phyloP scores from a whole-genome alignment of 352 stramenopile genomes.

The Globisporangium echinulatum region DNA sequence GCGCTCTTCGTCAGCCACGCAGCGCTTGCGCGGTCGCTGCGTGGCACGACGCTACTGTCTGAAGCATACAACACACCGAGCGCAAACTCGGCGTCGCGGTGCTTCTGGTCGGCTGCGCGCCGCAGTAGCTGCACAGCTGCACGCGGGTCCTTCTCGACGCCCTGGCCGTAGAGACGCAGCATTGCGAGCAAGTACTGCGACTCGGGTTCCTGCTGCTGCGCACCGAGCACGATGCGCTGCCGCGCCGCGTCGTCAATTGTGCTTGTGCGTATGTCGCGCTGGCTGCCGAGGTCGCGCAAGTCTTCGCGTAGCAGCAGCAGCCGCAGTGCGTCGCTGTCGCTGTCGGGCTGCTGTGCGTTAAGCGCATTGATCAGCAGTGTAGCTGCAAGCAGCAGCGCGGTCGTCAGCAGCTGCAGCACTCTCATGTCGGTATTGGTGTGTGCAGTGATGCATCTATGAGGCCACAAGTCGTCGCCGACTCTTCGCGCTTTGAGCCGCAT shows the following conservation, averaged over 20 bases:
- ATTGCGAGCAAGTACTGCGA: constrained; percentile 46
- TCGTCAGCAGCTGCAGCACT: neutral
- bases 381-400: neutral
- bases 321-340: neutral
- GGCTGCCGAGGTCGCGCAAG: constrained; percentile 3
- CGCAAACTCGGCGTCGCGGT: constrained; percentile 41
- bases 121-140: constrained; percentile 24
- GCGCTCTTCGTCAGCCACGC: constrained; percentile 35
- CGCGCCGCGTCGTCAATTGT: constrained; percentile 22
- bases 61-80: constrained; percentile 34
- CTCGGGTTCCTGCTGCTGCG: constrained; percentile 28
- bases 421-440: neutral
- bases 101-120: constrained; percentile 17
- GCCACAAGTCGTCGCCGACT: no score
- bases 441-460: no score
- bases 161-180: constrained; percentile 47
- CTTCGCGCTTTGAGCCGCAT: no score
- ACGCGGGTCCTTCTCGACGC: constrained; percentile 21
- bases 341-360: neutral
- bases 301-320: constrained; percentile 14
- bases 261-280: neutral
- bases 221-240: constrained; percentile 27
- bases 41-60: constrained; percentile 9
- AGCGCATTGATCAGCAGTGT: neutral
- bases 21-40: constrained; percentile 26